Percentiles rank a stretch among this genome's conserved stretches.
These are phyloP conservation scores for Elongisporangium undulatum DNA, from an alignment of 352 stramenopile genomes.

Conservation along the genomic window DNA sequence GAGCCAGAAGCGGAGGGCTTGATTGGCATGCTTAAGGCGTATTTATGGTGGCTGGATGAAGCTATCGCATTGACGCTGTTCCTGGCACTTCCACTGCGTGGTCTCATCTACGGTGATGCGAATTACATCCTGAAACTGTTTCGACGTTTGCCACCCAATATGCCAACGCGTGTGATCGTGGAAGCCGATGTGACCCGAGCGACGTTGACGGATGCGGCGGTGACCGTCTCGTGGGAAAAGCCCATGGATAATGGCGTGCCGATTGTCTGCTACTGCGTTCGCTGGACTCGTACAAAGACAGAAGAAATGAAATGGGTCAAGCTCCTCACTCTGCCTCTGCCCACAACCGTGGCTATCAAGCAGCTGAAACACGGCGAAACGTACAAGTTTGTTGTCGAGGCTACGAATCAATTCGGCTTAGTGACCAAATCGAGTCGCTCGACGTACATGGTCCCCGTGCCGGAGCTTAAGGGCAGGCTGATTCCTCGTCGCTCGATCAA, in stretches of 20 bases:
- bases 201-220: conserved; percentile 45
- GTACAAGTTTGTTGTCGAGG: conserved; percentile 83
- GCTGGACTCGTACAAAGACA: conserved; percentile 72
- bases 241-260: conserved; percentile 68
- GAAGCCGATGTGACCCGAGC: conserved; percentile 57
- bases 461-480: conserved; percentile 65
- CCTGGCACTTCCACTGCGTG: conserved; percentile 70
- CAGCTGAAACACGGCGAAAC: conserved; percentile 74
- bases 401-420: conserved; percentile 76
- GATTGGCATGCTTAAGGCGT: conserved; percentile 51
- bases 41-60: conserved; percentile 86
- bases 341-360: conserved; percentile 49
- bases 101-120: conserved; percentile 81
- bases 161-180: conserved; percentile 75
- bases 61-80: conserved; percentile 70
- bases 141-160: conserved; percentile 68
- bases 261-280: conserved; percentile 82
- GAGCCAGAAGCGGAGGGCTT: conserved; percentile 15
- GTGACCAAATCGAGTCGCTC: conserved; percentile 72
- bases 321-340: conserved; percentile 59
- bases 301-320: conserved; percentile 80
- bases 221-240: conserved; percentile 75
- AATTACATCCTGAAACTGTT: conserved; percentile 66
- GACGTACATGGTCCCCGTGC: conserved; percentile 82
- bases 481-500: conserved; percentile 33